phyloP scores from a whole-genome alignment of 495 filamentous ascomycete genomes.

The Lophium mytilinum region DNA sequence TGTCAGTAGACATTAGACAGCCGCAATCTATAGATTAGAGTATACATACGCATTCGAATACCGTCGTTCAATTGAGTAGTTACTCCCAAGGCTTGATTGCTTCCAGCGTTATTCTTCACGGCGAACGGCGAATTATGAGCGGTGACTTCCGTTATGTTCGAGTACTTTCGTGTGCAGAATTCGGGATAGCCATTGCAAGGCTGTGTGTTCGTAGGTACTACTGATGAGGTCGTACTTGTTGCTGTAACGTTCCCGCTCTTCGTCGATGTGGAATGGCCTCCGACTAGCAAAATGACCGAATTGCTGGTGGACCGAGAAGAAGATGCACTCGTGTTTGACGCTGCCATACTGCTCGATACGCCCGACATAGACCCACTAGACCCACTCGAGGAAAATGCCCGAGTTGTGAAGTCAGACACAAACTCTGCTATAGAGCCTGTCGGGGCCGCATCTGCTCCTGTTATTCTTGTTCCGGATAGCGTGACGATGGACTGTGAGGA shows the following conservation, averaged over 20 bases:
- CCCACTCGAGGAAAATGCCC: neutral
- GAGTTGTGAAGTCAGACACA: constrained; percentile 15
- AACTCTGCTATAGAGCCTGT: constrained; percentile 4
- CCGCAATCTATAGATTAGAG: neutral
- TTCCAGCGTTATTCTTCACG: constrained; percentile 54
- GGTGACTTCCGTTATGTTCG: constrained; percentile 81
- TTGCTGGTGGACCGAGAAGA: neutral
- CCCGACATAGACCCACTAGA: constrained; percentile 4
- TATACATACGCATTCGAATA: constrained; percentile 61
- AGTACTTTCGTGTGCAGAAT: constrained; percentile 72
- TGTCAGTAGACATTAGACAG: constrained; percentile 1
- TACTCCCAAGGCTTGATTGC: constrained; percentile 69
- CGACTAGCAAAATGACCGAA: constrained; percentile 9
- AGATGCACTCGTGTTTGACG: constrained; percentile 11
- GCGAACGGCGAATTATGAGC: constrained; percentile 87
- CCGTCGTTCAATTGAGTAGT: constrained; percentile 75
- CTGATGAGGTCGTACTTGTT: constrained; percentile 16
- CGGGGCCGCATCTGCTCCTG: constrained; percentile 9
- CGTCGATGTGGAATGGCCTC: constrained; percentile 1
- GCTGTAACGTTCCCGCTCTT: constrained; percentile 8
- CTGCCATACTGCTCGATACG: neutral
- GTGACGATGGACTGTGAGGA: neutral
- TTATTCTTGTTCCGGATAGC: constrained; percentile 1
- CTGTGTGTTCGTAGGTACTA: constrained; percentile 29
- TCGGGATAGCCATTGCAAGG: constrained; percentile 83